Percentiles rank a stretch among this genome's conserved stretches.
phyloP scores from a whole-genome alignment of 495 filamentous ascomycete genomes.

The Thozetella sp. region DNA sequence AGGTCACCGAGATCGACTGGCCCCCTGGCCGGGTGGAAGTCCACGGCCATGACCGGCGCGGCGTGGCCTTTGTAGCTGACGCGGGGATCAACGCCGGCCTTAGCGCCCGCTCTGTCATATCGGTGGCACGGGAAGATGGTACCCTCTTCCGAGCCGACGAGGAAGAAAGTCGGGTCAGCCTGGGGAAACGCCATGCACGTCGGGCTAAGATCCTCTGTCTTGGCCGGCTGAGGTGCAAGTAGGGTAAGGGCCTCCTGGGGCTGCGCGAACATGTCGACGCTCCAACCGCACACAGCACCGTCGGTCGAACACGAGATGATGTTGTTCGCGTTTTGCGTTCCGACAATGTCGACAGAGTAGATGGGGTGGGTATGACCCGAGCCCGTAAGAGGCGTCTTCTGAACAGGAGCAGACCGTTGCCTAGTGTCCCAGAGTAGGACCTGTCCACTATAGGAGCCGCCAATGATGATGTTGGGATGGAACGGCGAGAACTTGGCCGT shows the following conservation, averaged over 20 bases:
- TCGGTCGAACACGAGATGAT: constrained; percentile 96
- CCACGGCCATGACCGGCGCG: constrained; percentile 92
- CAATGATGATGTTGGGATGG: constrained; percentile 93
- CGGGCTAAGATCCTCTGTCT: constrained; percentile 92
- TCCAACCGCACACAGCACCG: constrained; percentile 95
- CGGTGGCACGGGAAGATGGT: constrained; percentile 94
- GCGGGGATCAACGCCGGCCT: constrained; percentile 87
- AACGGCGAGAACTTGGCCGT: constrained; percentile 97
- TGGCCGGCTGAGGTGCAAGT: constrained; percentile 79
- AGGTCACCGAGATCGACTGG: constrained; percentile 95
- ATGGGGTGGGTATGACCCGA: constrained; percentile 94
- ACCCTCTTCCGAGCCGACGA: constrained; percentile 95
- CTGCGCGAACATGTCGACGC: constrained; percentile 93
- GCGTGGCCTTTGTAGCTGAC: constrained; percentile 85
- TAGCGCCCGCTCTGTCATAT: constrained; percentile 94
- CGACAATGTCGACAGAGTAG: constrained; percentile 92
- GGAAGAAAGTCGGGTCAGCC: constrained; percentile 95
- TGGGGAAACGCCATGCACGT: constrained; percentile 96
- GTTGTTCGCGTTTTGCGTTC: constrained; percentile 98
- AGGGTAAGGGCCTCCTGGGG: constrained; percentile 92
- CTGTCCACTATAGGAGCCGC: constrained; percentile 93
- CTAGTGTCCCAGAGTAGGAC: constrained; percentile 98
- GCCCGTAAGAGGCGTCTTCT: constrained; percentile 94
- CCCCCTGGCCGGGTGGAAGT: constrained; percentile 91
- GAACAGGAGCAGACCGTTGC: constrained; percentile 81